Base-by-base conservation (phyloP, 1,139 yeast species). In the Suzukiozyma palmioleophila region DNA sequence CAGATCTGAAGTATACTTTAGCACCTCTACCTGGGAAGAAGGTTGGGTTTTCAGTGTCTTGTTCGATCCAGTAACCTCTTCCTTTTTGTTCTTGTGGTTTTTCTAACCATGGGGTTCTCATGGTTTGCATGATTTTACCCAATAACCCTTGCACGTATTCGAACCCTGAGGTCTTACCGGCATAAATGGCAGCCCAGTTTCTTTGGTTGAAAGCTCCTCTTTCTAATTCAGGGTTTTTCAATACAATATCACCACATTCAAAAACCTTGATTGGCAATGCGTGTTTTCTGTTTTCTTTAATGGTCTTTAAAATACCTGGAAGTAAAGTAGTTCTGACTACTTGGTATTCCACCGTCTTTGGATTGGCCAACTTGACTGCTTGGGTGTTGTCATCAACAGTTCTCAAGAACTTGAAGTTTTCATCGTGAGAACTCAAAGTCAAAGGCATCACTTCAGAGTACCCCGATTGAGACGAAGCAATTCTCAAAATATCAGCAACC, bases 1-100 rank as follows among this genome's bases (percentile, higher is more conserved):
- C 73, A 43, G 75, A 66, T 68, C 95, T 79, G 69, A 81, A 85
- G 64, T 75, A 77, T 44, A 94, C 75, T 55, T 77, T 81, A 37
- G 98, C 98, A 45, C 97, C 97, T 72, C 98, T 84, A 36, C 97
- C 98, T 33, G 96, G 96, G 84, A 94, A 92, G 68, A 77, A 94
- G 44, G 95, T 85, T 38, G 79, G 70, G 57, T 81, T 75, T 29
- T 74, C 73, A 41, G 68, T 70, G 54, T 83, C 89, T 56, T 81
- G 82, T 58, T 79, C 86, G 45, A 84, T 83, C 92, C 92, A 85
- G 66, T 80, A 84, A 41, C 97, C 97, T 66, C 95, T 84, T 35
- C 66, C 65, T 42, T 67, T 66, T 45, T 77, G 71, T 41, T 60
- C 60, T 26, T 54, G 50, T 25, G 81, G 77, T 45, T 79, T 74